Base-by-base conservation (phyloP, 352 stramenopile genomes). In the Globisporangium perplexum region DNA sequence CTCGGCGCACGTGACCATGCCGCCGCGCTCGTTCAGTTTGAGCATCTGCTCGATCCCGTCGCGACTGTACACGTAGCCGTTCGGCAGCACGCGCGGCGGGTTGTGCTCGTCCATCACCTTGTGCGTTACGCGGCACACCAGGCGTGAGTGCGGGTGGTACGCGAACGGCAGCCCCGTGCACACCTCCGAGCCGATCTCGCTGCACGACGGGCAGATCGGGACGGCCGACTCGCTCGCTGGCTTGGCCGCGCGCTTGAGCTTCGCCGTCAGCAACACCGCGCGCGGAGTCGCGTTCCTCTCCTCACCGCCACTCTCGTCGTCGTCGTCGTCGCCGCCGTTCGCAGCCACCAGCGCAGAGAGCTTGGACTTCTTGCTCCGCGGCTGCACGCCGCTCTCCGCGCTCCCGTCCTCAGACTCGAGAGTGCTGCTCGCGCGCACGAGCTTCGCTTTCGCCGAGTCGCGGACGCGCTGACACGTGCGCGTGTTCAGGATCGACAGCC, bases 101-200 rank as follows among this genome's bases (percentile, higher is more conserved):
- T 95, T 95, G 62, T 90, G 72, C 56, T 95, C 83, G 51, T 93
- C 75, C 73, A 95, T 95, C 18, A 93, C 77, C 28, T 57, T 72
- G 47, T 88, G 69, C 0, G 81, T 93, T 41, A 95, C 62, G 15
- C 83, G 79, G 55, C 85, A 95, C 39, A 95, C 72, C 26, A 95
- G 65, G 35, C 81, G 69, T 42, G 85, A 93, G 59, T 91, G 85
- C n/a, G 84, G 77, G 42, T 93, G 85, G 48, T 89, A 86, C 23
- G 79, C 77, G 46, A 90, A 88, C 20, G 85, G 85, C 7, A 95
- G 57, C 1, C 57, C 57, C 33, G 46, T 35, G 48, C 72, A 86
- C 18, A 93, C 57, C 33, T 77, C 71, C 24, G 77, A 81, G 22
- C 83, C 83, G 8, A 91, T 54, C 11, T 86, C 75, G 43, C 76